Evolutionary conservation across 2,329 filamentous ascomycete species (phyloP).

Genomic region (Aplosporella prunicola): DNA sequence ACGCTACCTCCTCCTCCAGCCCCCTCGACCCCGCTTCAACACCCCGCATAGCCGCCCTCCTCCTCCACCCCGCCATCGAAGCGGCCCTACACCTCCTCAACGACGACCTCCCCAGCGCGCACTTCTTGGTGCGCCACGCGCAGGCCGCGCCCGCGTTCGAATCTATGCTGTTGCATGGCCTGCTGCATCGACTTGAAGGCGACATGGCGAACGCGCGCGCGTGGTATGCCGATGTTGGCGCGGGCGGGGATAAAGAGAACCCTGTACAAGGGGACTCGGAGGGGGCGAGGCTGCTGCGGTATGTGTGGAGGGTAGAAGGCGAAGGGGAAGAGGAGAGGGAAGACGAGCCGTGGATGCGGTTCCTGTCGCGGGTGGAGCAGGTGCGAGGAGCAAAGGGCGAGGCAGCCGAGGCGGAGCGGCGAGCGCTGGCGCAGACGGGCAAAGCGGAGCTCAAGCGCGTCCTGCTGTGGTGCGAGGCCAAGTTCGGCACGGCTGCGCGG

Average conservation of each 20-base stretch:
- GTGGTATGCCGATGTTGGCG: conserved; percentile 39
- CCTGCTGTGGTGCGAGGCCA: conserved; percentile 35
- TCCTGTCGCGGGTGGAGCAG: conserved; percentile 11
- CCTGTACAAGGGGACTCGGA: conserved; percentile 13
- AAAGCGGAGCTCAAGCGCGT: conserved; percentile 15
- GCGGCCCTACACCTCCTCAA: conserved; percentile 44
- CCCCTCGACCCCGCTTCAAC: neutral
- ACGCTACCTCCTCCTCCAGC: neutral
- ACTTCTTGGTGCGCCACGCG: conserved; percentile 46
- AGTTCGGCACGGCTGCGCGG: conserved; percentile 35
- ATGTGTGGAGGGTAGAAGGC: conserved; percentile 25
- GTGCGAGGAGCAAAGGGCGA: conserved; percentile 17
- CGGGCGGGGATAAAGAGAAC: neutral
- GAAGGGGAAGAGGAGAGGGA: conserved; percentile 14
- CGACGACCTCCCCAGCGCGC: conserved; percentile 39
- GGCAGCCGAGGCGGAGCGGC: conserved; percentile 26
- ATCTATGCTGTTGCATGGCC: conserved; percentile 43
- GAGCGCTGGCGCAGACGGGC: conserved; percentile 31
- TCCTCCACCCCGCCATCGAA: conserved; percentile 41
- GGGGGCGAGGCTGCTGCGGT: conserved; percentile 23
- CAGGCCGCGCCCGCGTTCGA: conserved; percentile 39
- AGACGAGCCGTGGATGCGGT: conserved; percentile 15
- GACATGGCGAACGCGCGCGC: conserved; percentile 40
- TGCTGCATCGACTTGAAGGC: conserved; percentile 43
- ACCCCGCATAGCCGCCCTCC: conserved; percentile 15